phyloP scores from a whole-genome alignment of 169 alveolate genomes.

The Babesia bovis region DNA sequence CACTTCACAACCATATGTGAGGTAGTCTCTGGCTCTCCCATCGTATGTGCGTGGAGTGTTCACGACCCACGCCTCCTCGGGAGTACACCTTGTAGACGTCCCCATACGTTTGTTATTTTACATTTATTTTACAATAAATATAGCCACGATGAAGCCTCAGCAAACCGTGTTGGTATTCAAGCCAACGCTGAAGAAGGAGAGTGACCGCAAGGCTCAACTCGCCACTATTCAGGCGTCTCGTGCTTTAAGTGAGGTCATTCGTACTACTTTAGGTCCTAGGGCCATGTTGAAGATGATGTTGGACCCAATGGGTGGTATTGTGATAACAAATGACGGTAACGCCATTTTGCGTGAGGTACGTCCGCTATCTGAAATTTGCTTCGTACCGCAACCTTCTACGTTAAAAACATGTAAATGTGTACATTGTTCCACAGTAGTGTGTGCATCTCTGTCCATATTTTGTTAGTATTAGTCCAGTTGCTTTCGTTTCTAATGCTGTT shows the following conservation, averaged over 20 bases:
- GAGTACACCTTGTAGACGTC: conserved; percentile 32
- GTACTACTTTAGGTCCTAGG: conserved; percentile 98
- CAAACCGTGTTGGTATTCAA: conserved; percentile 80
- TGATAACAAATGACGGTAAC: conserved; percentile 97
- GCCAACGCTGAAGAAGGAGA: conserved; percentile 81
- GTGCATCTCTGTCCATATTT: no score
- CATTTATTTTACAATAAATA: not conserved
- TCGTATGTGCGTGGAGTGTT: not conserved
- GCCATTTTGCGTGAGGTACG: conserved; percentile 94
- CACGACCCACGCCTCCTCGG: not conserved
- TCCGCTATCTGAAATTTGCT: no score
- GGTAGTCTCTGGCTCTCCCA: no score
- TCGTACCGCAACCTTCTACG: no score
- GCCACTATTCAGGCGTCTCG: conserved; percentile 92
- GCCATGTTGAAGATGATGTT: conserved; percentile 98
- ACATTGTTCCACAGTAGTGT: no score
- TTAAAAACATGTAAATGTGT: no score
- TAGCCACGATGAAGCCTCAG: conserved; percentile 34
- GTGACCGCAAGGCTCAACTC: conserved; percentile 83
- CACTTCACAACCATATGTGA: no score
- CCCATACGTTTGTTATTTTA: conserved; percentile 14
- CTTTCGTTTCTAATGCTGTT: no score
- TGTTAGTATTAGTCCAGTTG: no score
- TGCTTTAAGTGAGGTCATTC: conserved; percentile 95
- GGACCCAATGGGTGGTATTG: conserved; percentile 99